Evolutionary conservation across 306 rosid genomes (phyloP), one percentile per base, ranked within the genome.

Genomic region (Trichosanthes cucumerina): DNA sequence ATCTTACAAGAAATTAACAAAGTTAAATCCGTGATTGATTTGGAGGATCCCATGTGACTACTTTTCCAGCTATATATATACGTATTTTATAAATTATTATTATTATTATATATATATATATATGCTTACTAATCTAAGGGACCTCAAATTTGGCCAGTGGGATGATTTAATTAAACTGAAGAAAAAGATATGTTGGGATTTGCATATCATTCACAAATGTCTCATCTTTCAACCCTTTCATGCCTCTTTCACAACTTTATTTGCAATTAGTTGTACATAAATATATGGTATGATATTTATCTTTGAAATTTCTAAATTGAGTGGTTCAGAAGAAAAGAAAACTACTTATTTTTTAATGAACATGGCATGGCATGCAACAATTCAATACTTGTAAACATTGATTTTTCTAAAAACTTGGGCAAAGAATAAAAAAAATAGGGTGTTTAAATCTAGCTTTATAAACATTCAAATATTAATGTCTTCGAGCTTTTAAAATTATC

Each of bases 321-420:
- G 74, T 66, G 74, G 74, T 66, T 66, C 39, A 38, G 16, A 66
- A 66, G 74, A 66, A 66, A 66, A 39, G 74, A 66, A 38, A 65
- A 9, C 47, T 18, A 65, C 72, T 18, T 64, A 28, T 3, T 57
- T 31, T 28, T 2, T 12, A 34, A 64, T 64, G 7, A 64, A 64
- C 13, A 34, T 64, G 71, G 7, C 71, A 64, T 16, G 1, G 9
- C 46, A 16, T 64, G 46, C 71, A 13, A 13, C 1, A 13, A 33
- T 64, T 34, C 1, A 64, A 16, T 33, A 64, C 46, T 64, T 16
- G 46, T 64, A 64, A 18, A 62, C 9, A 64, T 34, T 4, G 6
- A 26, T 34, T 34, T 64, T 63, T 34, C 1, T 2, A 64, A 64
- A 33, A 34, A 0, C 18, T 54, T 62, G 11, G 12, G 1, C 34